Conservation (phyloP, 2,329 filamentous ascomycete genomes). For the Colletotrichum sp. region DNA sequence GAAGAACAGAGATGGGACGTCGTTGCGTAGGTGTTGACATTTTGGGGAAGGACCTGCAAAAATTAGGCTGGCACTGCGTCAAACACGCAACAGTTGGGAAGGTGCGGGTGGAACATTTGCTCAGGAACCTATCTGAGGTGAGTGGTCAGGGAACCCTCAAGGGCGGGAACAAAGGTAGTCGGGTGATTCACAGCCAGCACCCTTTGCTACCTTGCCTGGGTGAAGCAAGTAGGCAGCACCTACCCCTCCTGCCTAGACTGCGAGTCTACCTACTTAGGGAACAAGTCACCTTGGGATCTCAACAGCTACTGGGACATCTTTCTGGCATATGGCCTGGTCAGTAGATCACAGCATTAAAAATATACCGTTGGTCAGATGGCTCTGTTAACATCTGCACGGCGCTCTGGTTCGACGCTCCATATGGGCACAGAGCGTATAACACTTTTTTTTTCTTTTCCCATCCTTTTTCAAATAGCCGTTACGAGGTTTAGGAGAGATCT, state of each 20-base stretch:
- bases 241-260: neutral
- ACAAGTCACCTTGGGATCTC: neutral
- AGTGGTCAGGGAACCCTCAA: neutral
- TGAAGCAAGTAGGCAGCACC: neutral
- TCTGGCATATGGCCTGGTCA: neutral
- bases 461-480: neutral
- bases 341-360: neutral
- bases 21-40: neutral
- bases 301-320: neutral
- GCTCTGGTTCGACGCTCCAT: neutral
- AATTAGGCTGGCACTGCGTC: neutral
- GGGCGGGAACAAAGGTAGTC: neutral
- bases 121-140: neutral
- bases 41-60: neutral
- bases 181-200: neutral
- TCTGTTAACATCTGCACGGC: neutral
- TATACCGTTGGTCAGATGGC: neutral
- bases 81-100: neutral
- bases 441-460: neutral
- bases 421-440: neutral
- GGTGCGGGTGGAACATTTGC: neutral
- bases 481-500: no score
- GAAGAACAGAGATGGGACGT: neutral
- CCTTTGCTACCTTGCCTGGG: neutral
- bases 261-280: neutral